phyloP scores from a whole-genome alignment of 2,329 filamentous ascomycete species.

The Gremmenia infestans region DNA sequence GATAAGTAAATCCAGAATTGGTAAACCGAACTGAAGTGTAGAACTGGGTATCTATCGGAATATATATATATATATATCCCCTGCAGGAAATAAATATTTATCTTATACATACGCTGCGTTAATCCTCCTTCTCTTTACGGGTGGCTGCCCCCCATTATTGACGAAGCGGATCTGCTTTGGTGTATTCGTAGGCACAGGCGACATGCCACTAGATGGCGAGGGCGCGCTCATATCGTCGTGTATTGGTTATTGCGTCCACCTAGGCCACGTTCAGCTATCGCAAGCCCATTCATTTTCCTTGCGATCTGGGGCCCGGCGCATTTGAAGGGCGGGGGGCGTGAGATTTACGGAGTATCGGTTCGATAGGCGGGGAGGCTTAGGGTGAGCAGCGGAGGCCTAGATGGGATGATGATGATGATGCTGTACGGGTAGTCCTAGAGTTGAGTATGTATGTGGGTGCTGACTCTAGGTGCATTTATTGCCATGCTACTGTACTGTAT shows the following conservation, averaged over 20 bases:
- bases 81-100: too few species aligned
- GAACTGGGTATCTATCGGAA: background rate
- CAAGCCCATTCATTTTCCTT: slow-evolving; percentile 1
- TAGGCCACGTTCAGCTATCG: background rate
- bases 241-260: background rate
- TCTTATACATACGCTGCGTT: slow-evolving; percentile 61
- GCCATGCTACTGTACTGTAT: too few species aligned
- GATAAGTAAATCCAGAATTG: background rate
- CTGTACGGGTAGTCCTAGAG: too few species aligned
- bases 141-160: slow-evolving; percentile 75
- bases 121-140: slow-evolving; percentile 72
- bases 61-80: background rate
- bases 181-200: slow-evolving; percentile 22
- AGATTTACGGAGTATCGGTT: background rate
- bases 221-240: slow-evolving; percentile 15
- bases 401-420: too few species aligned
- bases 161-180: slow-evolving; percentile 71
- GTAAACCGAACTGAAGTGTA: background rate
- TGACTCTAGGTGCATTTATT: too few species aligned
- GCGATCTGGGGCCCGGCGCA: background rate
- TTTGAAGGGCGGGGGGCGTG: background rate
- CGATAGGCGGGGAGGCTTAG: too few species aligned
- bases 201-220: slow-evolving; percentile 10
- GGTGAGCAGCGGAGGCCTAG: too few species aligned
- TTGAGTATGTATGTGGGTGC: too few species aligned